These are phyloP conservation scores for Neurospora sp. DNA, from an alignment of 2,329 filamentous ascomycete genomes.

Conservation along the genomic window DNA sequence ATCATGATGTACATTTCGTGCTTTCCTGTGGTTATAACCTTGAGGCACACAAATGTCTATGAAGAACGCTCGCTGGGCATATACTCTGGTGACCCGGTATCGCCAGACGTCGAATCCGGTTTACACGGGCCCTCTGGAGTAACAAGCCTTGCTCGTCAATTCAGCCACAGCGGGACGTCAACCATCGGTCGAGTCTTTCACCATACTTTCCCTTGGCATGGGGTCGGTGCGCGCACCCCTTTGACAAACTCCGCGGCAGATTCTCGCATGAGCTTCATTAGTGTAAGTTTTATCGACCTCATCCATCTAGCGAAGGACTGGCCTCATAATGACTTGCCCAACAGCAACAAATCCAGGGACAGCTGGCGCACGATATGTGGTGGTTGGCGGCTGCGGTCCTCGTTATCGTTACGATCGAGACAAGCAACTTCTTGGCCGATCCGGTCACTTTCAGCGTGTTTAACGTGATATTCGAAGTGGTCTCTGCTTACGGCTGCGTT, in stretches of 20 bases:
- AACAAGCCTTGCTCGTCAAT: constrained; percentile 3
- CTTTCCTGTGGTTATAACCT: constrained; percentile 52
- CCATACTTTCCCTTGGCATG: constrained; percentile 31
- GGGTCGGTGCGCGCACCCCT: constrained; percentile 28
- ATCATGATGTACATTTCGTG: constrained; percentile 59
- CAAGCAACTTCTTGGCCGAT: constrained; percentile 39
- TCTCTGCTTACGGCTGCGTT: constrained; percentile 48
- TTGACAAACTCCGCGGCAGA: constrained; percentile 15
- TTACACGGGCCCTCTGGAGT: constrained; percentile 5
- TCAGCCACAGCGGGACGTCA: constrained; percentile 13
- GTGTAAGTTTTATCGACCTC: constrained; percentile 8
- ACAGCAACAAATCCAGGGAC: constrained; percentile 43
- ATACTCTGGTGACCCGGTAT: constrained; percentile 29
- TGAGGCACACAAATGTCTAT: constrained; percentile 62
- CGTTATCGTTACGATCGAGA: constrained; percentile 50
- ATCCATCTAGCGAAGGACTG: background rate
- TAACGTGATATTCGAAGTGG: constrained; percentile 47
- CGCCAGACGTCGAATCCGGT: constrained; percentile 21
- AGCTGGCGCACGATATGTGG: constrained; percentile 56
- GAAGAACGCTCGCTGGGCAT: constrained; percentile 58
- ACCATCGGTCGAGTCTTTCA: constrained; percentile 27
- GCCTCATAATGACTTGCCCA: background rate
- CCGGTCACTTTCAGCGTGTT: constrained; percentile 47
- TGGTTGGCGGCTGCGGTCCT: constrained; percentile 51
- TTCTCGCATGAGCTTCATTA: constrained; percentile 40